phyloP scores from a whole-genome alignment of 805 yeast genomes.

The Tetrapisispora nanseiensis region DNA sequence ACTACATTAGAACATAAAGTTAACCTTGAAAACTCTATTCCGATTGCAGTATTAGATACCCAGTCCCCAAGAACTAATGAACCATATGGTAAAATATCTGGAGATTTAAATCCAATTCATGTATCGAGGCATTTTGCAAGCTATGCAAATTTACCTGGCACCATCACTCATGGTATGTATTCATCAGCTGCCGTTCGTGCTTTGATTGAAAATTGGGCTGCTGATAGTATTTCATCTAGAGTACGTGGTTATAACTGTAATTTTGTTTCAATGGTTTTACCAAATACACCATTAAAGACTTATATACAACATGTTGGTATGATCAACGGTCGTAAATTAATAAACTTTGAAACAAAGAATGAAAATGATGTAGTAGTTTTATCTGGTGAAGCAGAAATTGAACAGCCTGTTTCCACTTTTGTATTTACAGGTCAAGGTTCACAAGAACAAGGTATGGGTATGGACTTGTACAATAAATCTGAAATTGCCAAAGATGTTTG shows the following conservation, averaged over 20 bases:
- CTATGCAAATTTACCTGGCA: constrained; percentile 91
- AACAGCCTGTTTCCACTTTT: constrained; percentile 93
- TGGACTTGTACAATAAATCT: constrained; percentile 89
- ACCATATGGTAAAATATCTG: constrained; percentile 93
- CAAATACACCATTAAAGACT: constrained; percentile 82
- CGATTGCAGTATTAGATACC: constrained; percentile 50
- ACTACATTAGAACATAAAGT: constrained; percentile 90
- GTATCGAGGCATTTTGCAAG: constrained; percentile 90
- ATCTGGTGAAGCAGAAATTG: constrained; percentile 95
- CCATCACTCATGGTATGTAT: constrained; percentile 98
- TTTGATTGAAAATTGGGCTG: constrained; percentile 96
- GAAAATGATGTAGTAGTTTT: constrained; percentile 74
- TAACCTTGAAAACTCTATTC: constrained; percentile 80
- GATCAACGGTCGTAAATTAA: constrained; percentile 97
- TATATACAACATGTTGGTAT: constrained; percentile 92
- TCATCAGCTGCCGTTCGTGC: constrained; percentile 93
- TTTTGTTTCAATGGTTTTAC: constrained; percentile 95
- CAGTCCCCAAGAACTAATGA: constrained; percentile 95
- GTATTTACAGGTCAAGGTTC: constrained; percentile 99
- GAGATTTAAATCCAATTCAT: constrained; percentile 97
- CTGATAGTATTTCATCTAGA: constrained; percentile 90
- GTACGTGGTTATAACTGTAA: constrained; percentile 87
- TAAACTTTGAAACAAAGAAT: constrained; percentile 83
- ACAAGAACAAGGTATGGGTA: constrained; percentile 99
- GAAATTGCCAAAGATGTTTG: constrained; percentile 91